These are phyloP conservation scores for Solanum infundibuliforme DNA, from an alignment of 257 asterid genomes.

Conservation along the genomic window DNA sequence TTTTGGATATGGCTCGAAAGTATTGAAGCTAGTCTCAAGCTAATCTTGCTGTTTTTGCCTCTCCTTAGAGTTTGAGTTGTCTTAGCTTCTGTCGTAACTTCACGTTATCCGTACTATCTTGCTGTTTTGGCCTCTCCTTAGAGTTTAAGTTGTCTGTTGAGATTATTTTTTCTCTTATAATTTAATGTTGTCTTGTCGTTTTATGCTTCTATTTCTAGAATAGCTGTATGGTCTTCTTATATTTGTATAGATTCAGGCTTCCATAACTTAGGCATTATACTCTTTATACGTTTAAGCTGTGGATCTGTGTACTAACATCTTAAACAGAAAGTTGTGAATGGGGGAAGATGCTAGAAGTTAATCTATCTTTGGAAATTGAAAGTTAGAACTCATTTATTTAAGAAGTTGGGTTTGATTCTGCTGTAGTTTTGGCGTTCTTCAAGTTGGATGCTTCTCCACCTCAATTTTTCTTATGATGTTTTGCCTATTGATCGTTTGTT, in stretches of 20 bases:
- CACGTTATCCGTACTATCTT: background rate
- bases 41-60: background rate
- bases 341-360: background rate
- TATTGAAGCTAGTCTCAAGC: background rate
- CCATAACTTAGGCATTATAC: background rate
- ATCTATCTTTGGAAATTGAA: background rate
- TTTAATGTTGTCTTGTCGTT: background rate
- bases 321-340: background rate
- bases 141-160: background rate
- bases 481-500: background rate
- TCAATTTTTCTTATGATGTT: background rate
- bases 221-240: background rate
- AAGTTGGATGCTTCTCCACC: background rate
- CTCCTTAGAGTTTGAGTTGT: background rate
- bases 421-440: background rate
- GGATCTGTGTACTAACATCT: background rate
- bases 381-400: background rate
- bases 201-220: background rate
- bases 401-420: background rate
- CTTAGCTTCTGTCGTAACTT: background rate
- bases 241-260: background rate
- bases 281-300: background rate
- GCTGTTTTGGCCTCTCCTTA: background rate
- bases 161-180: background rate
- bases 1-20: background rate